Evolutionary conservation across 371 early-diverging fungal genomes (phyloP).

Genomic region (Coemansia sp.): DNA sequence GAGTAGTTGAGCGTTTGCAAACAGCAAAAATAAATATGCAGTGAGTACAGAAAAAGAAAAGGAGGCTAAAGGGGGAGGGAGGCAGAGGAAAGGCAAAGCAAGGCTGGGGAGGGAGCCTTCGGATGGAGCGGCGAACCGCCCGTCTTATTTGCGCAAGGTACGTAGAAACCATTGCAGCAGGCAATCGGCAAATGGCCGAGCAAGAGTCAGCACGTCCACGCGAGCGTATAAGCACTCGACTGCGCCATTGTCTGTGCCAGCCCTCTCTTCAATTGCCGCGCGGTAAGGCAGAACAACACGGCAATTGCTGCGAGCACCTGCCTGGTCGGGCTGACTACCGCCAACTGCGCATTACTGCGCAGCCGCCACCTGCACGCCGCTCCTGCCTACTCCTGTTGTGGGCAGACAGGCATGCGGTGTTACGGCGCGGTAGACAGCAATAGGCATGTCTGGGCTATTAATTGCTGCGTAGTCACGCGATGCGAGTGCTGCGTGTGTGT

Average conservation of each 20-base stretch:
- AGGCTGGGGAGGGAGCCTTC: conserved; percentile 15
- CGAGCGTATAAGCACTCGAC: not conserved
- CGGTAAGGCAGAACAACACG: not conserved
- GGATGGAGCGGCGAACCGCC: conserved; percentile 18
- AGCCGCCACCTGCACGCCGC: not conserved
- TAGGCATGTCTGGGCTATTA: not conserved
- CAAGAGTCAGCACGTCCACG: too few species aligned
- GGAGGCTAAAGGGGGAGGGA: conserved; percentile 12
- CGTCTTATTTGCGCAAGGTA: conserved; percentile 9
- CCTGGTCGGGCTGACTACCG: not conserved
- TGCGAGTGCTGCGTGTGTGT: conserved; percentile 1
- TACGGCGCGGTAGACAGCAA: conserved; percentile 5
- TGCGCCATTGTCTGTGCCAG: conserved; percentile 6
- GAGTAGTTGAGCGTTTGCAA: conserved; percentile 5
- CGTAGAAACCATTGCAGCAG: not conserved
- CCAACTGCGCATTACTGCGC: conserved; percentile 9
- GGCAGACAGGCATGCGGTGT: conserved; percentile 3
- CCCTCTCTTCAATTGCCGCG: conserved; percentile 1
- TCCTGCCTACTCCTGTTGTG: not conserved
- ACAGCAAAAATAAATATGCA: conserved; percentile 1
- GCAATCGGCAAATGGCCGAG: not conserved
- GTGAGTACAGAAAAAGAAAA: conserved; percentile 11
- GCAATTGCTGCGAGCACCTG: not conserved
- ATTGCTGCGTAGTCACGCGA: not conserved
- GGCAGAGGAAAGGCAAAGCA: conserved; percentile 6